Evolutionary conservation across 495 filamentous ascomycete genomes (phyloP).

Genomic region (Cudoniella acicularis): DNA sequence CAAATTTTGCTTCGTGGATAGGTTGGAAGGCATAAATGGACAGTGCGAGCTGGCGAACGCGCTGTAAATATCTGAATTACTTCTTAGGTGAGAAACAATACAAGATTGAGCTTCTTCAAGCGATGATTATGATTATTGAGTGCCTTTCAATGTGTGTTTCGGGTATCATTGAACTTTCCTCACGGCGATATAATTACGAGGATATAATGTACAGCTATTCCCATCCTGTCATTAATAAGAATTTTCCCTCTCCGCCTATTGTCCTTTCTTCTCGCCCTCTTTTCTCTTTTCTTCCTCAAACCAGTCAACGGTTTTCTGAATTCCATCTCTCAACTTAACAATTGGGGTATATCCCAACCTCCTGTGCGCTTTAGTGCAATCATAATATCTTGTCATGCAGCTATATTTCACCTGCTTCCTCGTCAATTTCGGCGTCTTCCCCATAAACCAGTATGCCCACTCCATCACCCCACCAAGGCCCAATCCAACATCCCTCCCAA

Average conservation of each 20-base stretch:
- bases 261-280: slow-evolving; percentile 26
- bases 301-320: slow-evolving; percentile 65
- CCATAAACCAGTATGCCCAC: slow-evolving; percentile 57
- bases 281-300: slow-evolving; percentile 52
- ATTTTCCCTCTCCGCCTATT: slow-evolving; percentile 16
- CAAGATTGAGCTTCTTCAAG: too few species aligned
- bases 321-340: slow-evolving; percentile 69
- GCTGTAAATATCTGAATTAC: not conserved
- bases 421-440: slow-evolving; percentile 74
- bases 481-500: slow-evolving; percentile 61
- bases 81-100: not conserved
- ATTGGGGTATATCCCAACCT: slow-evolving; percentile 73
- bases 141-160: too few species aligned
- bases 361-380: slow-evolving; percentile 77
- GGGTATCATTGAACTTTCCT: not conserved
- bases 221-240: not conserved
- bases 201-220: not conserved
- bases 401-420: slow-evolving; percentile 69
- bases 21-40: not conserved
- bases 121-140: too few species aligned
- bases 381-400: slow-evolving; percentile 83
- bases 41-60: not conserved
- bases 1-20: not conserved
- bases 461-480: slow-evolving; percentile 68
- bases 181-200: not conserved